Base-by-base conservation (phyloP, 1,284 basidiomycete genomes). In the Anthracocystis setariae region DNA sequence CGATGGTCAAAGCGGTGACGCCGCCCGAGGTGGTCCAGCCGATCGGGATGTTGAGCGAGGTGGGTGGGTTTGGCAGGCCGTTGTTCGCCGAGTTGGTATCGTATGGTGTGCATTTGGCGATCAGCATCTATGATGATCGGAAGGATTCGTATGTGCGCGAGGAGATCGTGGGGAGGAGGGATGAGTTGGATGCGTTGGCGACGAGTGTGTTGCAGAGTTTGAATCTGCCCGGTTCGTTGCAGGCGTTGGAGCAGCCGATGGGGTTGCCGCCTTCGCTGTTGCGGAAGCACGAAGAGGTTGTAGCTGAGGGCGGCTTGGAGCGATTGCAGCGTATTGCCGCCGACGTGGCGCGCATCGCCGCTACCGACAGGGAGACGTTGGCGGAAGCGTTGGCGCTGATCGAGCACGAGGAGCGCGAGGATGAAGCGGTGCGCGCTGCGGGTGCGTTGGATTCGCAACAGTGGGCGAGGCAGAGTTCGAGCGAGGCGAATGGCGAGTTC, bases 251-350 rank as follows among this genome's bases (percentile, higher is more conserved):
- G 73, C 87, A 90, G 35, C 92, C 92, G 0, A 88, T 92, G 33
- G 92, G 93, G 7, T 85, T 98, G 7, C 95, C 96, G 1, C 92
- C 93, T 0, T 92, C 92, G 65, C 84, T 98, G 15, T 83, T 98
- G 40, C 88, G 88, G 65, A 93, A 93, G 83, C 91, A 92, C 0
- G 91, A 93, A 80, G 91, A 96, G 82, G 89, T 98, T 1, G 88
- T 91, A 42, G 83, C 87, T 0, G 90, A 92, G 53, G 89, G 92
- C 59, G 94, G 94, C 0, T 87, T 90, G 0, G 85, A 87, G 17
- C 87, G 88, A 40, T 89, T 98, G 20, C 88, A 90, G 72, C 85
- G 87, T 9, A 88, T 90, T 37, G 86, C 95, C 37, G 88, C 90
- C 51, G 89, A 92, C 75, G 89, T 94, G 0, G 86, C 90, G 44